Conservation (phyloP, 2,329 filamentous ascomycete genomes). For the Rutstroemia sp. region DNA sequence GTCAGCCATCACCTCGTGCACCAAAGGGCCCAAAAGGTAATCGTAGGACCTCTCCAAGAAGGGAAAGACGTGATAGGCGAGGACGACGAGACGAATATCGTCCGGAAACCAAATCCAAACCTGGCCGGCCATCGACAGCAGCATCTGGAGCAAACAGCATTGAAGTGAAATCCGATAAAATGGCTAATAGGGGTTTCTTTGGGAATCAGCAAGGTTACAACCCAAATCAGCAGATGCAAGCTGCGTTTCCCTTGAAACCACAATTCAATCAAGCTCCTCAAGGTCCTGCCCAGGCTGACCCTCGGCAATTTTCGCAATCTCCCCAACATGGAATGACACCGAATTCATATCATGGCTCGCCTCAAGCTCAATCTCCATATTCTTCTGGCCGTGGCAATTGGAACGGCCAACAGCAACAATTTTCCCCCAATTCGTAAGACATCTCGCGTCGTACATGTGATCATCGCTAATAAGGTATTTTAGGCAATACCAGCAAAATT, state of each 20-base stretch:
- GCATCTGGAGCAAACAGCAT: conserved; percentile 31
- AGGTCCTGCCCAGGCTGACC: conserved; percentile 21
- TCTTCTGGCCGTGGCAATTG: conserved; percentile 46
- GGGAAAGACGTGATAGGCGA: conserved; percentile 19
- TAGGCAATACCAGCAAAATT: conserved; percentile 54
- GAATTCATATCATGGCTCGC: conserved; percentile 50
- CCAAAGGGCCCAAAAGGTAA: conserved; percentile 18
- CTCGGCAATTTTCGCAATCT: conserved; percentile 47
- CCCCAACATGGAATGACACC: conserved; percentile 49
- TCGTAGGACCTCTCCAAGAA: conserved; percentile 20
- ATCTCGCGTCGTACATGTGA: conserved; percentile 1
- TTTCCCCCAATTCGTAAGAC: conserved; percentile 41
- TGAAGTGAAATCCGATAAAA: conserved; percentile 30
- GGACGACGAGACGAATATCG: conserved; percentile 25
- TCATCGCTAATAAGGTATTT: conserved; percentile 32
- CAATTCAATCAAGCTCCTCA: conserved; percentile 30
- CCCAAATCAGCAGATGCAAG: conserved; percentile 32
- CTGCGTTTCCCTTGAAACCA: conserved; percentile 30
- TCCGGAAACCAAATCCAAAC: conserved; percentile 23
- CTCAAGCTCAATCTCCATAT: conserved; percentile 55
- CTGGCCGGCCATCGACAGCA: conserved; percentile 19
- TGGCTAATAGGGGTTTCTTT: conserved; percentile 30
- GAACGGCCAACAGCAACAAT: conserved; percentile 35
- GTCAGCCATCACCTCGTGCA: conserved; percentile 25
- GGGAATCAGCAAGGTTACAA: conserved; percentile 29